A percentile compares a stretch with the other conserved stretches of the same genome.
phyloP scores from a whole-genome alignment of 257 asterid species.

The Agastache rugosa region DNA sequence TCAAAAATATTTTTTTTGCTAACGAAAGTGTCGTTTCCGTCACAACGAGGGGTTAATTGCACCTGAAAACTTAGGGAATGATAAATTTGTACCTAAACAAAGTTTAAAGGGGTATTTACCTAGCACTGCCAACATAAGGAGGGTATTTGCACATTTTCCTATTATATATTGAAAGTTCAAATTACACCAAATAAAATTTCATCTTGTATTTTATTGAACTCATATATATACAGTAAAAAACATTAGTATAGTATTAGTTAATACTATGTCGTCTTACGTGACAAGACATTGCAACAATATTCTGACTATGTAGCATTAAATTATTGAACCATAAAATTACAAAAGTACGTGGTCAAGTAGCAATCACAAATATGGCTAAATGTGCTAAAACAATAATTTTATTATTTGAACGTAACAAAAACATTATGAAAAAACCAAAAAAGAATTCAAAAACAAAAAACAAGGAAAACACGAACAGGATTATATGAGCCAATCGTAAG shows the following conservation, averaged over 20 bases:
- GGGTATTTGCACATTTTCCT: too few relatives aligned
- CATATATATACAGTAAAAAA: too few relatives aligned
- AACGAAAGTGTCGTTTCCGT: too few relatives aligned
- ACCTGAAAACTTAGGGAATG: too few relatives aligned
- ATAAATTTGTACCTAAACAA: too few relatives aligned
- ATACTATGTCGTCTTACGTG: not conserved
- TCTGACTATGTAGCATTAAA: not conserved
- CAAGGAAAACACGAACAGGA: conserved; percentile 11
- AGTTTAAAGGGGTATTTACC: too few relatives aligned
- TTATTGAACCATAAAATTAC: conserved; percentile 17
- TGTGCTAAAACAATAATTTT: not conserved
- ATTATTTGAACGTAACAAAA: conserved; percentile 1
- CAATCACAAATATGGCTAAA: conserved; percentile 15
- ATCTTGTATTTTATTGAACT: too few relatives aligned
- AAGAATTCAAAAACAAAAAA: conserved; percentile 4
- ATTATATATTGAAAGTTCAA: too few relatives aligned
- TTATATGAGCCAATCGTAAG: conserved; percentile 11
- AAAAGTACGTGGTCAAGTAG: conserved; percentile 16
- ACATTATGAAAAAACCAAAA: conserved; percentile 1
- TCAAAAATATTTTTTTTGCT: too few relatives aligned
- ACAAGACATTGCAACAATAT: conserved; percentile 15
- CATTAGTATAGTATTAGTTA: not conserved
- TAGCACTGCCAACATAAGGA: too few relatives aligned
- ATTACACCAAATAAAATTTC: not conserved
- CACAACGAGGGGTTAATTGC: too few relatives aligned